Evolutionary conservation across 805 yeast genomes (phyloP), one percentile per base, ranked within the genome.

Genomic region (Candida nemodendra): DNA sequence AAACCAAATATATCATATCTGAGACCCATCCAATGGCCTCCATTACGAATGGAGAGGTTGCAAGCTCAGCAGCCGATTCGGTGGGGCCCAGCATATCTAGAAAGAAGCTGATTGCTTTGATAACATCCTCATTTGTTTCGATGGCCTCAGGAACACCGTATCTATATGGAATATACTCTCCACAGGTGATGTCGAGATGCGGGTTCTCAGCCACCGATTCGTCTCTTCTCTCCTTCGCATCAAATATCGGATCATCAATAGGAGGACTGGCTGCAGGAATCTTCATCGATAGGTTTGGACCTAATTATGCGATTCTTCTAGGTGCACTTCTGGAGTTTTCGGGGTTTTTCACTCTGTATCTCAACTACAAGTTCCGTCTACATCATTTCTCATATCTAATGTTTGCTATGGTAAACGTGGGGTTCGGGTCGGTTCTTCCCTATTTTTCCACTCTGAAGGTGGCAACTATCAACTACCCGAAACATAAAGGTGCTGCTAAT

Each of bases 81-180:
- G n/a, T n/a, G n/a, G n/a, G n/a, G n/a, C n/a, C n/a, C n/a, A n/a
- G n/a, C n/a, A n/a, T n/a, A n/a, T n/a, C n/a, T n/a, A n/a, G n/a
- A 7, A 21, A 11, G 34, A 45, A 45, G 26, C n/a, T 37, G 11
- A 24, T 51, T 1, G 39, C 59, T 2, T 41, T 59, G 3, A 14
- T 41, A 5, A 45, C 42, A 21, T 56, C 56, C 5, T 51, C 62
- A 11, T 52, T 81, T 13, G 79, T 79, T 7, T 73, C 85, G 0
- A 51, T 83, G 32, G 88, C 83, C 0, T 72, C 87, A 3, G 91
- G 93, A 2, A 83, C 89, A 2, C 84, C 87, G 0, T 84, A 84
- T 50, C 63, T 82, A 11, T 84, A 78, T 55, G 85, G 90, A 0
- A 76, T 78, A n/a, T 84, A 78, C 54, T 79, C 88, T 1, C 90